A percentile compares a stretch with the other conserved stretches of the same genome.
phyloP scores from a whole-genome alignment of 2,329 filamentous ascomycete species.

The Triangularia verruculosa region DNA sequence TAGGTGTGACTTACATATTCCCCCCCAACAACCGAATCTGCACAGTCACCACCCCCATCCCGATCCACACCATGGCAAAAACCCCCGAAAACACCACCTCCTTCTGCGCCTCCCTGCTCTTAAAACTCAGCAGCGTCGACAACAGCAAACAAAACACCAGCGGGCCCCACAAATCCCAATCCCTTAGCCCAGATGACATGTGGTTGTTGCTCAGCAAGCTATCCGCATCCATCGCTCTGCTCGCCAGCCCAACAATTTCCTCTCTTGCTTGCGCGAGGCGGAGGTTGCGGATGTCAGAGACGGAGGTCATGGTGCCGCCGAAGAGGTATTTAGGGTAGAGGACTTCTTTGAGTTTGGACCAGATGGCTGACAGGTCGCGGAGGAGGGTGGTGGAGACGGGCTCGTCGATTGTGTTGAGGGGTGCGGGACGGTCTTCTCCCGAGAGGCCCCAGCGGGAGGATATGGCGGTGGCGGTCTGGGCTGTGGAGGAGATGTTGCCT shows the following conservation, averaged over 20 bases:
- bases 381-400: slow-evolving; percentile 96
- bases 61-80: slow-evolving; percentile 95
- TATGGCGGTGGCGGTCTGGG: slow-evolving; percentile 16
- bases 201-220: slow-evolving; percentile 56
- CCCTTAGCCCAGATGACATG: slow-evolving; percentile 86
- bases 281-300: slow-evolving; percentile 51
- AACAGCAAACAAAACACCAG: slow-evolving; percentile 89
- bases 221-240: slow-evolving; percentile 63
- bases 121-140: slow-evolving; percentile 81
- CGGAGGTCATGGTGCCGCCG: slow-evolving; percentile 62
- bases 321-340: slow-evolving; percentile 94
- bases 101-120: slow-evolving; percentile 74
- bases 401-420: slow-evolving; percentile 94
- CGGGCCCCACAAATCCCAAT: slow-evolving; percentile 99
- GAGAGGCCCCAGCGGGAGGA: slow-evolving; percentile 72
- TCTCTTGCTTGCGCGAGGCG: slow-evolving; percentile 58
- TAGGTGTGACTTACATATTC: slow-evolving; percentile 71
- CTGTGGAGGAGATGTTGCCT: slow-evolving; percentile 14
- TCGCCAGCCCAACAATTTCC: slow-evolving; percentile 59
- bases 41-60: slow-evolving; percentile 92
- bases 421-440: slow-evolving; percentile 86
- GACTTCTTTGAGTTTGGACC: slow-evolving; percentile 98
- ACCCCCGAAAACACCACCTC: slow-evolving; percentile 92
- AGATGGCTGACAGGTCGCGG: slow-evolving; percentile 86
- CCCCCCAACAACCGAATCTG: slow-evolving; percentile 96